Conservation (phyloP, 108 stramenopile species). For the Discostella pseudostelligera region DNA sequence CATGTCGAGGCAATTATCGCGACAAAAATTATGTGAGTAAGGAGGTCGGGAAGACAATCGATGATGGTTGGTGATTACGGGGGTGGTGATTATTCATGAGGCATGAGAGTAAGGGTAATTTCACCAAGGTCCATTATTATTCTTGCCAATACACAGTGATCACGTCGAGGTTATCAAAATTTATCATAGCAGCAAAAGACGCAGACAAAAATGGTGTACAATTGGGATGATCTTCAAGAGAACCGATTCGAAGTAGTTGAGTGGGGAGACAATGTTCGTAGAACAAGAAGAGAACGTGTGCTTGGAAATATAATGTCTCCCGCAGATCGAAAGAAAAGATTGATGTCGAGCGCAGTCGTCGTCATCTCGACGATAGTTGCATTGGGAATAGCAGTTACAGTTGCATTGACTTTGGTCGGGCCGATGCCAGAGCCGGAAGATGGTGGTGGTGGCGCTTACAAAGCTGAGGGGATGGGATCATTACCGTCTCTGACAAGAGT, state of each 20-base stretch:
- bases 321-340: conserved; percentile 6
- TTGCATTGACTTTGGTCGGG: conserved; percentile 13
- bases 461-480: conserved; percentile 2
- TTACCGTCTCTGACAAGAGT: background rate
- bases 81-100: too few relatives aligned
- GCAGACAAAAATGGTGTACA: conserved; percentile 36
- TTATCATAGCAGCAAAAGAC: too few relatives aligned
- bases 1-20: too few relatives aligned
- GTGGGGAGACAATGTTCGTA: conserved; percentile 21
- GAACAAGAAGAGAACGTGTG: conserved; percentile 15
- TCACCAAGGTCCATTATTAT: too few relatives aligned
- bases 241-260: conserved; percentile 24
- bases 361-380: conserved; percentile 15
- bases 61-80: too few relatives aligned
- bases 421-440: conserved; percentile 6
- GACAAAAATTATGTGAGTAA: too few relatives aligned
- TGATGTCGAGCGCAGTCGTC: conserved; percentile 4
- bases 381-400: conserved; percentile 6
- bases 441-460: background rate
- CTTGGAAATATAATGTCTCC: background rate
- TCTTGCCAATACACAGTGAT: too few relatives aligned
- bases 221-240: conserved; percentile 29
- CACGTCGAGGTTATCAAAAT: too few relatives aligned
- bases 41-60: too few relatives aligned
- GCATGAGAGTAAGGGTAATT: too few relatives aligned